Conservation (phyloP, 2,329 filamentous ascomycete genomes). For the Xylariaceae sp. region DNA sequence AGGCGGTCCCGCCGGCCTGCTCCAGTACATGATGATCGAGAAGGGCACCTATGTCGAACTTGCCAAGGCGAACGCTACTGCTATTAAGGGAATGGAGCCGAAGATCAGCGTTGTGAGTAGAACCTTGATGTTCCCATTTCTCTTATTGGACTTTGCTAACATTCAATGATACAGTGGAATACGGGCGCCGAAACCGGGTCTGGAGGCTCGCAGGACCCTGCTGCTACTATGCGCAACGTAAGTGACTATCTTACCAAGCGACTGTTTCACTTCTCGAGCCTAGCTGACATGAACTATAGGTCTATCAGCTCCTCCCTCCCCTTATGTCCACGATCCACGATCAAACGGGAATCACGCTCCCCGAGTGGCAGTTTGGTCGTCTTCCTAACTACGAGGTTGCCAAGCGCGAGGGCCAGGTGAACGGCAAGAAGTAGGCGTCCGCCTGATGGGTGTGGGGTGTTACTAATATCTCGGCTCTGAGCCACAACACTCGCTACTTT, state of each 20-base stretch:
- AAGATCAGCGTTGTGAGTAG: constrained; percentile 94
- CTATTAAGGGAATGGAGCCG: constrained; percentile 72
- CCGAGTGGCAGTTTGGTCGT: constrained; percentile 67
- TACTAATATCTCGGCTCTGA: no score
- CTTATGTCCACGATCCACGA: constrained; percentile 82
- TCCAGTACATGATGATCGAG: constrained; percentile 87
- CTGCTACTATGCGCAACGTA: constrained; percentile 65
- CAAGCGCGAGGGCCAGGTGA: constrained; percentile 8
- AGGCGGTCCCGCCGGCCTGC: constrained; percentile 71
- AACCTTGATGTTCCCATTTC: no score
- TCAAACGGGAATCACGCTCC: constrained; percentile 78
- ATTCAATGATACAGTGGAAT: no score
- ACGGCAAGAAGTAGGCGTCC: constrained; percentile 8
- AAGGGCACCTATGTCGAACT: constrained; percentile 74
- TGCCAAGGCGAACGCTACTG: constrained; percentile 71
- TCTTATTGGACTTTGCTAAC: no score
- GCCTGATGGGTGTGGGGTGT: constrained; percentile 6
- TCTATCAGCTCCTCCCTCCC: constrained; percentile 81
- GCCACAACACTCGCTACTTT: no score
- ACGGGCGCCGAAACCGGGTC: constrained; percentile 55
- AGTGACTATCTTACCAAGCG: not conserved
- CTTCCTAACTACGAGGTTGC: constrained; percentile 27
- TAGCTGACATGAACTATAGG: constrained; percentile 3
- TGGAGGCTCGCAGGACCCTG: constrained; percentile 46
- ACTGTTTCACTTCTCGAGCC: no score